Evolutionary conservation across 306 rosid species (phyloP), one percentile per base, ranked within the genome.

Genomic region (Acacia melanoxylon): DNA sequence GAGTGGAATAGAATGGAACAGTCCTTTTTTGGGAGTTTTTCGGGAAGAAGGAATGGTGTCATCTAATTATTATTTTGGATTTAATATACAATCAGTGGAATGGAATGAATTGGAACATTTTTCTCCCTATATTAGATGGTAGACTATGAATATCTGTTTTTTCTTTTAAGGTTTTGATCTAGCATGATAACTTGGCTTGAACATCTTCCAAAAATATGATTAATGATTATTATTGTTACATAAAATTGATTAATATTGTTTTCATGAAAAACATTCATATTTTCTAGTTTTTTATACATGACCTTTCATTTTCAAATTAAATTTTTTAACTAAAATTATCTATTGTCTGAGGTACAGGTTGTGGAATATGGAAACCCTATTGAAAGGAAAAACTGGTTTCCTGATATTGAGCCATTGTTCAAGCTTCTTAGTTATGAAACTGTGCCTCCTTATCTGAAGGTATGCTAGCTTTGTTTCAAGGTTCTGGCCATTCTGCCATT

Each of bases 391-490:
- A 92, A 92, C 68, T 95, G 99, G 99, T 95, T 95, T 84, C 91
- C 97, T 82, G 98, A 95, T 79, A 91, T 93, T 68, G 99, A 95
- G 83, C 97, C 99, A 52, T 85, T 95, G 80, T 95, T 95, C 91
- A 95, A 95, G 89, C 98, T 95, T 81, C 99, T 95, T 70, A 87
- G 99, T 78, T 95, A 93, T 67, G 99, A 95, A 87, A 95, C 91
- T 82, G 99, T 93, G 80, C 98, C 99, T 68, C 97, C 99, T 82
- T 93, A 92, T 87, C 91, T 95, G 83, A 95, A 95, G 97, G 99
- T 93, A 76, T 84, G 78, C 42, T 75, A 62, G 27, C 61, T 84
- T 51, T 79, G 54, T 67, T 16, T 20, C 29, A 41, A 8, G 46
- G 59, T 52, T 52, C 13, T 40, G 12, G 22, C 46, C 20, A 76